A percentile compares a stretch with the other conserved stretches of the same genome.
Evolutionary conservation across 148 eudicot genomes (phyloP).

Genomic region (Rhododendron simsii): DNA sequence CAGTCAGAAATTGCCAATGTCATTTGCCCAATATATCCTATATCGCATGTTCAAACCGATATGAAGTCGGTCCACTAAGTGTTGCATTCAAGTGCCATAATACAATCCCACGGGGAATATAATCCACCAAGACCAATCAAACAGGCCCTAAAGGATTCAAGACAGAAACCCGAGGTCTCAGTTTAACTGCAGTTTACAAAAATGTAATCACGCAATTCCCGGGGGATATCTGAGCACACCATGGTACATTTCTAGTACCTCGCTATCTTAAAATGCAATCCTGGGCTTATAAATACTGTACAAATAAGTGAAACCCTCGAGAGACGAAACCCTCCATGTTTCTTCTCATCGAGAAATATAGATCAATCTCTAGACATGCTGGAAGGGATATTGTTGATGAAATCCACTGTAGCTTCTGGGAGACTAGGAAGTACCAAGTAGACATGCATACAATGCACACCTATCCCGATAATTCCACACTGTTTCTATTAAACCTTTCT

Average conservation of each 20-base stretch:
- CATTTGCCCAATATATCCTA: background rate
- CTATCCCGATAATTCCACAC: background rate
- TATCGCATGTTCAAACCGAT: background rate
- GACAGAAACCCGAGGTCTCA: background rate
- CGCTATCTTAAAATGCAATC: background rate
- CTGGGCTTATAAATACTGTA: background rate
- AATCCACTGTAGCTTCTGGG: background rate
- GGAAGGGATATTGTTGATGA: background rate
- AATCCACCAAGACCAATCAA: background rate
- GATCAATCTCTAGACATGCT: background rate
- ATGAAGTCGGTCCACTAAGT: background rate
- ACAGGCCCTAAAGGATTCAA: background rate
- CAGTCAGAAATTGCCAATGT: background rate
- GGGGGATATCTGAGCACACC: background rate
- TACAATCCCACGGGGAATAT: background rate
- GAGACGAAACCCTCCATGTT: background rate
- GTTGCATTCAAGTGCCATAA: background rate
- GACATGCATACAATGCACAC: background rate
- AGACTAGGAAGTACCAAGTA: background rate
- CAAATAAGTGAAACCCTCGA: background rate
- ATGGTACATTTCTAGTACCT: background rate
- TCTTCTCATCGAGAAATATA: background rate
- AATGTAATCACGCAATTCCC: background rate
- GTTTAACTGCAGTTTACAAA: background rate
- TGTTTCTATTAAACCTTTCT: background rate